Percentiles rank a stretch among this genome's conserved stretches.
Evolutionary conservation across 352 stramenopile genomes (phyloP).

Genomic region (Pythium sukuiense): DNA sequence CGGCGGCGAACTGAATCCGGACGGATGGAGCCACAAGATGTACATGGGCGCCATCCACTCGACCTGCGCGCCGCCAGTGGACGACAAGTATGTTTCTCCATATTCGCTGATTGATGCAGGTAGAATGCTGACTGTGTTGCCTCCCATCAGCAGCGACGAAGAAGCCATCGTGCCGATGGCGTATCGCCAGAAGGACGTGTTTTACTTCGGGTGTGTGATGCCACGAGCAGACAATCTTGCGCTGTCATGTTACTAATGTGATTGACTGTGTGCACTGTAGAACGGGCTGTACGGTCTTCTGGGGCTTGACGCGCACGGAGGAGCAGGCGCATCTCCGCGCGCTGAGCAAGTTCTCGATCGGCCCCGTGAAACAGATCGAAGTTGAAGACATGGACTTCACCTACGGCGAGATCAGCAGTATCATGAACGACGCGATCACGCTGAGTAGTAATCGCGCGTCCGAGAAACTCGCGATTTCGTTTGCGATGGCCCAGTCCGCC

Average conservation of each 20-base stretch:
- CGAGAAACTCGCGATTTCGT: conserved; percentile 92
- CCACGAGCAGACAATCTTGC: background rate
- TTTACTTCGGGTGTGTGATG: conserved; percentile 76
- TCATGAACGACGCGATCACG: conserved; percentile 85
- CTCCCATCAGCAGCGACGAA: conserved; percentile 23
- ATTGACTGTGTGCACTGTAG: conserved; percentile 24
- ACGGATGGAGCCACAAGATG: conserved; percentile 85
- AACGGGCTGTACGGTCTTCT: conserved; percentile 89
- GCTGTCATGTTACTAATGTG: background rate
- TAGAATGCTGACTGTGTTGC: conserved; percentile 3
- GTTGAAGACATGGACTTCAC: conserved; percentile 90
- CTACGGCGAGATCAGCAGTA: conserved; percentile 64
- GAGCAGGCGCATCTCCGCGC: conserved; percentile 75
- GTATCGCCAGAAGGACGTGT: conserved; percentile 81
- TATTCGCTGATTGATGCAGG: background rate
- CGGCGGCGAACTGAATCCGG: conserved; percentile 70
- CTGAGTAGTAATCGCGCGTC: conserved; percentile 77
- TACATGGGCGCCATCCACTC: conserved; percentile 87
- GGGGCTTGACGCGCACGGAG: conserved; percentile 81
- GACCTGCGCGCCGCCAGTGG: conserved; percentile 46
- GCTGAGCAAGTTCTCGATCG: conserved; percentile 58
- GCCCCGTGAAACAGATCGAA: conserved; percentile 80
- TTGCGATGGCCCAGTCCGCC: conserved; percentile 91
- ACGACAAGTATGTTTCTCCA: conserved; percentile 37
- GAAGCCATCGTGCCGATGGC: conserved; percentile 41